These are phyloP conservation scores for Ensete ventricosum DNA, from an alignment of 176 grass and related monocot species.

Conservation along the genomic window DNA sequence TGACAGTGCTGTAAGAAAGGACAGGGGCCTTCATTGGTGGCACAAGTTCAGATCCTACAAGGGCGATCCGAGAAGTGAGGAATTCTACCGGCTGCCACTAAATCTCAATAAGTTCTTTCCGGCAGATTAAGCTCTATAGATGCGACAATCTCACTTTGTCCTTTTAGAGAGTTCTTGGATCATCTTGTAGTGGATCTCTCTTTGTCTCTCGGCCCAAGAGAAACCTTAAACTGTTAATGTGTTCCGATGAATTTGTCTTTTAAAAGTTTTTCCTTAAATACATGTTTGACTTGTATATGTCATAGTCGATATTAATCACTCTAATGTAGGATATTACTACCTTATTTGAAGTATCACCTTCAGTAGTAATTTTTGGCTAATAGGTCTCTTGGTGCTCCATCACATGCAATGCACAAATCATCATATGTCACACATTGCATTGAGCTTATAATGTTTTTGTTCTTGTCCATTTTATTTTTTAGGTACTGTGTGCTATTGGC, in stretches of 20 bases:
- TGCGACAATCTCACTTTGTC: no score
- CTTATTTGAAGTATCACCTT: no score
- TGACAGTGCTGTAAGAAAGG: slow-evolving; percentile 42
- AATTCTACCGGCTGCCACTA: slow-evolving; percentile 75
- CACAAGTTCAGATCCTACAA: slow-evolving; percentile 65
- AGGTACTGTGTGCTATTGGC: no score
- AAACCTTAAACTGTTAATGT: background rate
- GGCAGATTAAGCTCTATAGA: slow-evolving; percentile 29
- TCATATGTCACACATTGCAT: no score
- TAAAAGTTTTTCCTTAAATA: background rate
- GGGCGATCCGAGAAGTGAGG: slow-evolving; percentile 58
- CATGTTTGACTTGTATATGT: background rate
- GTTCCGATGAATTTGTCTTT: background rate
- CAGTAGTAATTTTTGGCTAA: no score
- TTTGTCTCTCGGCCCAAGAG: background rate
- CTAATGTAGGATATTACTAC: no score
- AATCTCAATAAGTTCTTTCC: slow-evolving; percentile 88
- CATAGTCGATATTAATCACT: background rate
- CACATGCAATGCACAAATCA: no score
- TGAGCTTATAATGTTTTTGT: no score
- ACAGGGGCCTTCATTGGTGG: slow-evolving; percentile 84
- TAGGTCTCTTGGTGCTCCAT: no score
- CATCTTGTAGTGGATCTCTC: background rate
- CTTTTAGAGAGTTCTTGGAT: background rate
- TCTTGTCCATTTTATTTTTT: no score